A percentile compares a stretch with the other conserved stretches of the same genome.
Evolutionary conservation across 306 rosid genomes (phyloP).

Genomic region (Urtica urens): DNA sequence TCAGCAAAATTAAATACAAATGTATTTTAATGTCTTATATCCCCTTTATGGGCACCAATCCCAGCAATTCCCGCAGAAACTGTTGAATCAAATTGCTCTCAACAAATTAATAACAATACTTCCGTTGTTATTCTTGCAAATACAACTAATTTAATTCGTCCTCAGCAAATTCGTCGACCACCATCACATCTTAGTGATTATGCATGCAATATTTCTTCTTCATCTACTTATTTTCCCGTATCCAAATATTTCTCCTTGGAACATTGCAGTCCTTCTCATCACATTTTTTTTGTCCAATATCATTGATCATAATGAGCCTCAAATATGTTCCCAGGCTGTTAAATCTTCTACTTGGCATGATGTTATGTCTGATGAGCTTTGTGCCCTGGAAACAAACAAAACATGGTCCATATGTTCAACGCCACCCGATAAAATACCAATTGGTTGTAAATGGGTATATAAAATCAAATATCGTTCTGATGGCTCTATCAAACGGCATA

Average conservation of each 20-base stretch:
- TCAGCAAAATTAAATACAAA: no score
- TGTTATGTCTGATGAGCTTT: slow-evolving; percentile 1
- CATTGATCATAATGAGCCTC: not conserved
- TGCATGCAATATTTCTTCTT: not conserved
- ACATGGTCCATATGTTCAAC: not conserved
- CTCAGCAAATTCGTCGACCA: slow-evolving; percentile 1
- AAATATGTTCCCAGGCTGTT: not conserved
- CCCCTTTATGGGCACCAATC: no score
- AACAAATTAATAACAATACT: not conserved
- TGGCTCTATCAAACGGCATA: not conserved
- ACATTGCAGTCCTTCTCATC: not conserved
- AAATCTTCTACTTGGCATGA: not conserved
- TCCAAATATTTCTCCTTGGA: not conserved
- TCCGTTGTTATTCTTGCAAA: no score
- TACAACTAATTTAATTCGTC: not conserved
- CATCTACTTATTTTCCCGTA: not conserved
- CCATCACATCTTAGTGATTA: slow-evolving; percentile 3
- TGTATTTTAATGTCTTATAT: no score
- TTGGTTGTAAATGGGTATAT: slow-evolving; percentile 5
- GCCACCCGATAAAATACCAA: not conserved
- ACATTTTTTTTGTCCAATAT: not conserved
- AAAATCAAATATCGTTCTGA: no score
- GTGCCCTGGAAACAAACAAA: not conserved
- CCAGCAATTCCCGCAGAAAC: no score
- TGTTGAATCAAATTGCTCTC: not conserved